Conservation (phyloP, 768 basidiomycete genomes). For the Mycena epipterygia region DNA sequence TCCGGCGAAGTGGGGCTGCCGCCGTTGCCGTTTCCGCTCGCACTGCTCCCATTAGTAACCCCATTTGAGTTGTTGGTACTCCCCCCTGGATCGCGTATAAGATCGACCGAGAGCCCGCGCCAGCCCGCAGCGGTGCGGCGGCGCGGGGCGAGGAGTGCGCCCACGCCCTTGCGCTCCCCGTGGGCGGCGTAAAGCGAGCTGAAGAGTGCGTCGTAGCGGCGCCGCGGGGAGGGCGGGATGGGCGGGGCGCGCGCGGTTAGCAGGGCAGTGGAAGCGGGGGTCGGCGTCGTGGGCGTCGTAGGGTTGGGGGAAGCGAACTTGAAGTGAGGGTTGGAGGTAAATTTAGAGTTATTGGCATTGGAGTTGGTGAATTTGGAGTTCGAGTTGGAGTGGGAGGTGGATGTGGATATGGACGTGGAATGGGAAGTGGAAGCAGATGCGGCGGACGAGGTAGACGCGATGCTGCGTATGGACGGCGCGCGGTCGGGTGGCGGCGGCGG, state of each 20-base stretch:
- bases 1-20: slow-evolving; percentile 46
- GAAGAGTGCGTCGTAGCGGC: slow-evolving; percentile 79
- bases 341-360: no score
- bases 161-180: slow-evolving; percentile 63
- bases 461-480: slow-evolving; percentile 43
- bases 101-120: slow-evolving; percentile 79
- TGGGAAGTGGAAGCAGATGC: no score
- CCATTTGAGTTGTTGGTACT: no score
- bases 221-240: slow-evolving; percentile 72
- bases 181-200: slow-evolving; percentile 74
- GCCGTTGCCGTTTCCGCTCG: no score
- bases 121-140: slow-evolving; percentile 74
- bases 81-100: slow-evolving; percentile 67
- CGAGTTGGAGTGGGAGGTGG: slow-evolving; percentile 50
- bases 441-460: slow-evolving; percentile 48
- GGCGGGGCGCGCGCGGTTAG: slow-evolving; percentile 70
- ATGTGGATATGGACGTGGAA: slow-evolving; percentile 47
- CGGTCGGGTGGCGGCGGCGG: slow-evolving; percentile 40
- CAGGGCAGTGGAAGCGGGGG: slow-evolving; percentile 37
- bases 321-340: no score
- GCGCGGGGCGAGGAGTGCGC: slow-evolving; percentile 50
- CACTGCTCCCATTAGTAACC: no score
- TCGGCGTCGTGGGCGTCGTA: no score
- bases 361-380: no score
- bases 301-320: no score